Evolutionary conservation across 1,139 yeast species (phyloP).

Genomic region (Kodamaea sp.): DNA sequence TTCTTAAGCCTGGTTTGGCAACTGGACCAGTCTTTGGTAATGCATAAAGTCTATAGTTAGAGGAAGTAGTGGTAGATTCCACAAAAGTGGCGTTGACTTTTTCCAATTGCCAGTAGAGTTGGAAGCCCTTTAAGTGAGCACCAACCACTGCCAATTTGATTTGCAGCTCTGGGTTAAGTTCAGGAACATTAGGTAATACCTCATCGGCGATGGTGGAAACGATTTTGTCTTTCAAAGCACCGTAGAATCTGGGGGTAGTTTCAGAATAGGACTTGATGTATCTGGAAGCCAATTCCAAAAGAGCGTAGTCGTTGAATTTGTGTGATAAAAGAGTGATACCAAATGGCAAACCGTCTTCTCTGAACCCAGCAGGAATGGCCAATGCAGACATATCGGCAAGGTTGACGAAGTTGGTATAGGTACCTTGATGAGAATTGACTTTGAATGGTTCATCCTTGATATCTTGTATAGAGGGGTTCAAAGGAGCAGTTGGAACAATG

Average conservation of each 20-base stretch:
- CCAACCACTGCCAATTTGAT: slow-evolving; percentile 88
- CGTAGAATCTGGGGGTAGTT: slow-evolving; percentile 29
- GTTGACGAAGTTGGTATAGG: slow-evolving; percentile 95
- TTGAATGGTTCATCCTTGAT: slow-evolving; percentile 76
- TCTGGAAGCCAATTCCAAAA: slow-evolving; percentile 77
- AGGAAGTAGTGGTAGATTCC: slow-evolving; percentile 66
- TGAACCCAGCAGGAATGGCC: slow-evolving; percentile 88
- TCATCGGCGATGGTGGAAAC: slow-evolving; percentile 36
- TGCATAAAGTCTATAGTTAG: slow-evolving; percentile 77
- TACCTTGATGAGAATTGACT: slow-evolving; percentile 88
- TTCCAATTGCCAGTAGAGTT: slow-evolving; percentile 91
- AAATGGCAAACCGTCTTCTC: slow-evolving; percentile 80
- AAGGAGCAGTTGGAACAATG: slow-evolving; percentile 90
- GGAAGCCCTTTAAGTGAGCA: slow-evolving; percentile 87
- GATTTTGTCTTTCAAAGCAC: slow-evolving; percentile 44
- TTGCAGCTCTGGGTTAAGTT: slow-evolving; percentile 24
- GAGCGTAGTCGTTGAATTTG: slow-evolving; percentile 85
- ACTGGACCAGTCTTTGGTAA: slow-evolving; percentile 80
- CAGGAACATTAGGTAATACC: slow-evolving; percentile 40
- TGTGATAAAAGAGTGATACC: slow-evolving; percentile 84
- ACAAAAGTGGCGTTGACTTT: slow-evolving; percentile 78
- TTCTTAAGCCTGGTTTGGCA: slow-evolving; percentile 84
- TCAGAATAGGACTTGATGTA: slow-evolving; percentile 48
- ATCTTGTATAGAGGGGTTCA: slow-evolving; percentile 78
- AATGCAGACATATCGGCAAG: slow-evolving; percentile 91